phyloP scores from a whole-genome alignment of 495 filamentous ascomycete species.

The Pseudevernia furfuracea region DNA sequence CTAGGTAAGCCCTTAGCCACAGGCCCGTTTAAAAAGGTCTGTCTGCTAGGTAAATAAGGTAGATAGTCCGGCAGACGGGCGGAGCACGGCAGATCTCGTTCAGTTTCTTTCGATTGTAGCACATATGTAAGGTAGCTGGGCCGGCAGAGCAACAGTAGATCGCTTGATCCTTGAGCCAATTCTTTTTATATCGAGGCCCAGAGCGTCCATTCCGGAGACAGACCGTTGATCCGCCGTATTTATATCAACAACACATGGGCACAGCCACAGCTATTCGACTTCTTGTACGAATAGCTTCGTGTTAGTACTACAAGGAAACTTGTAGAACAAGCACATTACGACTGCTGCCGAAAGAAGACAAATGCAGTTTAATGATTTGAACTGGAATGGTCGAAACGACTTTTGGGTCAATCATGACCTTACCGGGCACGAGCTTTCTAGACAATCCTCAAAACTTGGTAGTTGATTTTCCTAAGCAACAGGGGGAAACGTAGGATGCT shows the following conservation, averaged over 20 bases:
- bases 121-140: constrained; percentile 7
- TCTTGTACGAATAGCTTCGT: not conserved
- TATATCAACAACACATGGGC: not conserved
- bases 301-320: not conserved
- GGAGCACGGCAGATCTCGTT: not conserved
- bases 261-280: not conserved
- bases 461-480: not conserved
- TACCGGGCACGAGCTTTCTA: too few species aligned
- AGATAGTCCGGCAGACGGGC: constrained; percentile 12
- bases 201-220: not conserved
- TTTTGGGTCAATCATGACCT: not conserved
- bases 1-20: not conserved
- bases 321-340: not conserved
- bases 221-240: not conserved
- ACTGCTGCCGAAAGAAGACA: not conserved
- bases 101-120: not conserved
- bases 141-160: constrained; percentile 16
- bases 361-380: too few species aligned
- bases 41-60: not conserved
- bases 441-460: not conserved
- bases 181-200: constrained; percentile 15
- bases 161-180: not conserved
- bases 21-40: not conserved
- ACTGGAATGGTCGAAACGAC: not conserved
- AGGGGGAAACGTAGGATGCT: not conserved